phyloP scores from a whole-genome alignment of 192 early-diverging fungal genomes.

The Paraglomus brasilianum region DNA sequence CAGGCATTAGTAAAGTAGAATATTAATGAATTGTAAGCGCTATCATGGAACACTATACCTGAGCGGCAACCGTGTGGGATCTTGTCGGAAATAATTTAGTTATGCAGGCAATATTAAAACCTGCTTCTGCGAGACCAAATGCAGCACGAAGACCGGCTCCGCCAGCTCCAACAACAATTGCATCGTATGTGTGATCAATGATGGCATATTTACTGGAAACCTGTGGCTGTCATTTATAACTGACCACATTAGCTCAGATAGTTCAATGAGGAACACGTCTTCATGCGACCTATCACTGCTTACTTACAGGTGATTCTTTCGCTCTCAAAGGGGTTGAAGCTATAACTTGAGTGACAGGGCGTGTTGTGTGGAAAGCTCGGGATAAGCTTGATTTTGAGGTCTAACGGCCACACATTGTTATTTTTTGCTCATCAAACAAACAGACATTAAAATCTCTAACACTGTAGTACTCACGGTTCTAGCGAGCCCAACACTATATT shows the following conservation, averaged over 20 bases:
- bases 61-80: constrained; percentile 98
- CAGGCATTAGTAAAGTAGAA: background rate
- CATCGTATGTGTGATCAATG: constrained; percentile 98
- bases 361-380: constrained; percentile 68
- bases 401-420: too few species aligned
- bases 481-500: too few species aligned
- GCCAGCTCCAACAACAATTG: constrained; percentile 97
- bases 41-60: constrained; percentile 48
- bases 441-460: too few species aligned
- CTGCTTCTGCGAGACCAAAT: constrained; percentile 92
- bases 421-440: too few species aligned
- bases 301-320: constrained; percentile 61
- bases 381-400: background rate
- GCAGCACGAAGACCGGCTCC: constrained; percentile 98
- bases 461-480: too few species aligned
- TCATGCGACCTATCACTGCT: background rate
- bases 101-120: constrained; percentile 97
- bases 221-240: background rate
- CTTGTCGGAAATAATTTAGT: constrained; percentile 98
- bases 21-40: background rate
- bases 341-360: constrained; percentile 64
- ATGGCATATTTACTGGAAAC: constrained; percentile 79
- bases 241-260: constrained; percentile 19
- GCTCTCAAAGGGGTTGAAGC: constrained; percentile 75
- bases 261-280: constrained; percentile 1